Evolutionary conservation across 2,329 filamentous ascomycete species (phyloP).

Genomic region (Fusarium sp.): DNA sequence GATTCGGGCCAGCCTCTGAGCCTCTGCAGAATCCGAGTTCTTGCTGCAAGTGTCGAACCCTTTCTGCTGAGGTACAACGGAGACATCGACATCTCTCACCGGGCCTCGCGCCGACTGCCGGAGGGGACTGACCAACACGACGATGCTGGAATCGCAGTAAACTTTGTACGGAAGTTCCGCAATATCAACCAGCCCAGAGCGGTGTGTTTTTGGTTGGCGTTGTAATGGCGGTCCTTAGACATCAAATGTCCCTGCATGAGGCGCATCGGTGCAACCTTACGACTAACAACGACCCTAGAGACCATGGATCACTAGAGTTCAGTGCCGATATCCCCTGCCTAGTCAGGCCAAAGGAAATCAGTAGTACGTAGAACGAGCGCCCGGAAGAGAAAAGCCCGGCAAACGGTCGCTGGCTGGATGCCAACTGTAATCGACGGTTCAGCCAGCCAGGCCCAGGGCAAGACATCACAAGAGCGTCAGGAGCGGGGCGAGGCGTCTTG

Average conservation of each 20-base stretch:
- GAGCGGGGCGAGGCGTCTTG: constrained; percentile 27
- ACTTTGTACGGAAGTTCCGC: constrained; percentile 18
- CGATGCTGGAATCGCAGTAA: constrained; percentile 22
- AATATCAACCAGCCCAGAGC: constrained; percentile 22
- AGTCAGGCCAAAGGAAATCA: constrained; percentile 11
- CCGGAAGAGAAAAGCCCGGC: constrained; percentile 17
- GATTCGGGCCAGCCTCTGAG: constrained; percentile 25
- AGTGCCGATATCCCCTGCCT: constrained; percentile 10
- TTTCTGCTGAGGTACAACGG: constrained; percentile 33
- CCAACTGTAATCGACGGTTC: constrained; percentile 24
- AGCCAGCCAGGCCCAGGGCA: constrained; percentile 40
- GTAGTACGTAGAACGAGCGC: constrained; percentile 2
- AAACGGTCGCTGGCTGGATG: constrained; percentile 19
- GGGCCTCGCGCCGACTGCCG: constrained; percentile 24
- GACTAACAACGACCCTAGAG: constrained; percentile 13
- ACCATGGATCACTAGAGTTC: constrained; percentile 15
- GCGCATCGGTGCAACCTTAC: constrained; percentile 29
- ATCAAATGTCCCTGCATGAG: constrained; percentile 40
- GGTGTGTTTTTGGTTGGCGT: constrained; percentile 25
- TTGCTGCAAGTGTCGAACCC: constrained; percentile 37
- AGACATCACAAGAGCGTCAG: constrained; percentile 27
- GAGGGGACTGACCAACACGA: constrained; percentile 31
- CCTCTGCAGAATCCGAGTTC: constrained; percentile 35
- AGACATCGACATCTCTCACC: constrained; percentile 9
- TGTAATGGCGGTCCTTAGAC: constrained; percentile 19